Percentiles rank a stretch among this genome's conserved stretches.
Evolutionary conservation across 805 yeast genomes (phyloP).

Genomic region (Suhomyces canberraensis): DNA sequence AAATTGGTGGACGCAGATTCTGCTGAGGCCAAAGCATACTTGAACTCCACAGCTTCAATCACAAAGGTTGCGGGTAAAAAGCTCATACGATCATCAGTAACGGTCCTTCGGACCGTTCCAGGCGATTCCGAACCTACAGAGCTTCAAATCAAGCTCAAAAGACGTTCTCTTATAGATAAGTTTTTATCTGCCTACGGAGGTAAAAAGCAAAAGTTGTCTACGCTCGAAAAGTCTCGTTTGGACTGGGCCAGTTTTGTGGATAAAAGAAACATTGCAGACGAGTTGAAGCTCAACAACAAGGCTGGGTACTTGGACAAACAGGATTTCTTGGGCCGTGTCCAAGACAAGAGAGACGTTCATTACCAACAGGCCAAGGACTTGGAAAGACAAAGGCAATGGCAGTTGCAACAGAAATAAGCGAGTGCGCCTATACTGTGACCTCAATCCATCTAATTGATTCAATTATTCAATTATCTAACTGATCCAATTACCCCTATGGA

Average conservation of each 20-base stretch:
- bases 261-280: slow-evolving; percentile 78
- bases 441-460: no score
- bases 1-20: slow-evolving; percentile 73
- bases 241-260: slow-evolving; percentile 97
- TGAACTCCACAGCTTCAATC: slow-evolving; percentile 49
- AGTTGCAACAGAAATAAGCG: slow-evolving; percentile 9
- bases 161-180: slow-evolving; percentile 74
- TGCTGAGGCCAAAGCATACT: slow-evolving; percentile 83
- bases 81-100: slow-evolving; percentile 26
- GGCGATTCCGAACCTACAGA: slow-evolving; percentile 33
- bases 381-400: slow-evolving; percentile 20
- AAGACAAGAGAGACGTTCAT: slow-evolving; percentile 51
- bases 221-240: slow-evolving; percentile 85
- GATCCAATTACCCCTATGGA: no score
- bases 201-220: slow-evolving; percentile 72
- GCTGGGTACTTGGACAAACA: slow-evolving; percentile 91
- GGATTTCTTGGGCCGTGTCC: slow-evolving; percentile 80
- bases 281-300: slow-evolving; percentile 73
- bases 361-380: slow-evolving; percentile 42
- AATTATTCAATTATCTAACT: no score
- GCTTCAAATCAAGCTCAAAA: slow-evolving; percentile 57
- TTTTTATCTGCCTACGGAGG: slow-evolving; percentile 62
- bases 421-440: not conserved
- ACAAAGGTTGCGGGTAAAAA: slow-evolving; percentile 12
- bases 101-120: slow-evolving; percentile 30